Conservation (phyloP, 2,329 filamentous ascomycete species). For the Xylaria sp. region DNA sequence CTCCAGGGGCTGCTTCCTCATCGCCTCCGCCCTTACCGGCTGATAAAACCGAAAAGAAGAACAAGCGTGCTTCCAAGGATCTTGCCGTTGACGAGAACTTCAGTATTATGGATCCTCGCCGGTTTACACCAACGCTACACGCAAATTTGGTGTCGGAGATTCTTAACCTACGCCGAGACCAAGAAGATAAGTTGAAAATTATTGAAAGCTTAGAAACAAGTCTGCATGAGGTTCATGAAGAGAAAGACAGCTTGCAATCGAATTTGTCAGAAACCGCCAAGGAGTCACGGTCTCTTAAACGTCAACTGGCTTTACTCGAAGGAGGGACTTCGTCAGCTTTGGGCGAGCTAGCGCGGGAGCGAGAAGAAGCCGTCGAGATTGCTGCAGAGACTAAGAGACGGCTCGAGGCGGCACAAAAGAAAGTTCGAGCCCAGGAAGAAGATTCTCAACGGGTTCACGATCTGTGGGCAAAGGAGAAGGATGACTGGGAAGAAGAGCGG, state of each 20-base stretch:
- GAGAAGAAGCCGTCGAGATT: constrained; percentile 83
- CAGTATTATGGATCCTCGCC: constrained; percentile 83
- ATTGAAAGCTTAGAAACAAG: constrained; percentile 86
- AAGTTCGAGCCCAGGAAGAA: constrained; percentile 81
- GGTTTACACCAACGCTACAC: constrained; percentile 95
- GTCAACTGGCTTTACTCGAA: constrained; percentile 87
- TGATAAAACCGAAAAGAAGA: constrained; percentile 57
- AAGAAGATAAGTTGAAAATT: constrained; percentile 87
- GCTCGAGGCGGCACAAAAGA: constrained; percentile 82
- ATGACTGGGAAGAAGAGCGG: constrained; percentile 85
- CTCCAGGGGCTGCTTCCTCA: constrained; percentile 69
- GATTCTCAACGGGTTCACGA: constrained; percentile 81
- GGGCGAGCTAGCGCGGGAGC: constrained; percentile 83
- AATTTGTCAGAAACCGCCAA: constrained; percentile 73
- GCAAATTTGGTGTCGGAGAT: constrained; percentile 97
- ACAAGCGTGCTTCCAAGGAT: constrained; percentile 68
- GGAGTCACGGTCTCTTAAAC: constrained; percentile 83
- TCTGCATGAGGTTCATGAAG: constrained; percentile 75
- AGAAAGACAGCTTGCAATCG: constrained; percentile 77
- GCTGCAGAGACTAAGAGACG: constrained; percentile 78
- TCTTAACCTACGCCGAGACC: constrained; percentile 82
- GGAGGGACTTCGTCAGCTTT: constrained; percentile 88
- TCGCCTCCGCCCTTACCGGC: constrained; percentile 62
- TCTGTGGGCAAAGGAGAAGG: constrained; percentile 85
- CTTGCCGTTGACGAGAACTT: constrained; percentile 74